Percentiles rank a stretch among this genome's conserved stretches.
These are phyloP conservation scores for Colletotrichum musae DNA, from an alignment of 2,329 filamentous ascomycete genomes.

Conservation along the genomic window DNA sequence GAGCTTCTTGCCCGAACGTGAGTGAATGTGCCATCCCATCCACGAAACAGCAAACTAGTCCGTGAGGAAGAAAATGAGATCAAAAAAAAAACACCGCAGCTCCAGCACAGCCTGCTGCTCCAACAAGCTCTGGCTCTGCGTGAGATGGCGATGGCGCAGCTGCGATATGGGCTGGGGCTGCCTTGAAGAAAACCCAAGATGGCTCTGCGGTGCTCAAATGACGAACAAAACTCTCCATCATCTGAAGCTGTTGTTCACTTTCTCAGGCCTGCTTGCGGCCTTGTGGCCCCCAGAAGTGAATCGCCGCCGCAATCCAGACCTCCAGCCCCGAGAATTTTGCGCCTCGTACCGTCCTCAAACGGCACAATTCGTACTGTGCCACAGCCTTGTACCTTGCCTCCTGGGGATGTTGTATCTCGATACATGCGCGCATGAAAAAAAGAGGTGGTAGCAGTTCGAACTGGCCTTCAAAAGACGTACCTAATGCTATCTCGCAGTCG, in stretches of 20 bases:
- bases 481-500: conserved; percentile 1
- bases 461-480: conserved; percentile 17
- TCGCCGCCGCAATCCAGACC: conserved; percentile 19
- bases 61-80: background rate
- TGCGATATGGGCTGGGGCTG: background rate
- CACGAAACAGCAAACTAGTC: conserved; percentile 9
- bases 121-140: background rate
- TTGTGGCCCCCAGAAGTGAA: background rate
- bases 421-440: background rate
- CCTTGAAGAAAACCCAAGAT: no score
- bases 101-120: background rate
- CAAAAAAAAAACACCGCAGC: background rate
- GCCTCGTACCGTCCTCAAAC: background rate
- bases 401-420: conserved; percentile 25
- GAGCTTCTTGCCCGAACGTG: conserved; percentile 21
- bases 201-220: background rate
- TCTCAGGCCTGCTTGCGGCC: conserved; percentile 7
- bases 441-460: conserved; percentile 14
- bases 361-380: conserved; percentile 24
- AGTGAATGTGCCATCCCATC: conserved; percentile 39
- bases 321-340: background rate
- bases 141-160: background rate
- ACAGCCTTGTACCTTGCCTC: conserved; percentile 14
- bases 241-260: no score
- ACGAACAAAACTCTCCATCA: no score